Percentiles rank a stretch among this genome's conserved stretches.
These are phyloP conservation scores for Seminavis robusta DNA, from an alignment of 108 stramenopile species.

Conservation along the genomic window DNA sequence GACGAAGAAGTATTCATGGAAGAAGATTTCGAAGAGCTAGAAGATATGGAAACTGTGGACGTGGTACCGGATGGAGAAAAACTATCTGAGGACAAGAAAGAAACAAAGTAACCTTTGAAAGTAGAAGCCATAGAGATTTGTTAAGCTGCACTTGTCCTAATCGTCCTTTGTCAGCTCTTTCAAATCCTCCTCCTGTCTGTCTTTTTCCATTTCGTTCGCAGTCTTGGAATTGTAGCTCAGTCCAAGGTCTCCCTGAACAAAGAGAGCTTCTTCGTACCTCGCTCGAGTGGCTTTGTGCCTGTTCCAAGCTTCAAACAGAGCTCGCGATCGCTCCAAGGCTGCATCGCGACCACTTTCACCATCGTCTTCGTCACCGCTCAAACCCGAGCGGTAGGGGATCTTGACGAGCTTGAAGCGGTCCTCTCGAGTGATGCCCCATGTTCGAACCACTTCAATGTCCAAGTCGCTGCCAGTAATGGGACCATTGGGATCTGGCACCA, in stretches of 20 bases:
- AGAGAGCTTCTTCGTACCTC: slow-evolving; percentile 76
- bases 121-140: no score
- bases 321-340: slow-evolving; percentile 44
- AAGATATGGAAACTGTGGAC: no score
- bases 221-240: slow-evolving; percentile 32
- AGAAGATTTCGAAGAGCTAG: no score
- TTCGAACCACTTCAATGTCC: no score
- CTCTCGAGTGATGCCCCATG: slow-evolving; percentile 1
- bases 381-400: slow-evolving; percentile 59
- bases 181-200: no score
- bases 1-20: no score
- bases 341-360: no score
- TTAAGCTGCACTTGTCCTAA: no score
- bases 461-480: slow-evolving; percentile 60
- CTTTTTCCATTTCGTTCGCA: neutral
- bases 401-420: slow-evolving; percentile 63
- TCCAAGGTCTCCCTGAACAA: slow-evolving; percentile 58
- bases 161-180: no score
- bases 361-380: slow-evolving; percentile 49
- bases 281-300: slow-evolving; percentile 75
- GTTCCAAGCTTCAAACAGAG: slow-evolving; percentile 71
- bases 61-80: no score
- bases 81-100: no score
- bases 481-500: slow-evolving; percentile 73
- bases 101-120: no score